Conservation (phyloP, 805 yeast species). For the Candida nemodendra region DNA sequence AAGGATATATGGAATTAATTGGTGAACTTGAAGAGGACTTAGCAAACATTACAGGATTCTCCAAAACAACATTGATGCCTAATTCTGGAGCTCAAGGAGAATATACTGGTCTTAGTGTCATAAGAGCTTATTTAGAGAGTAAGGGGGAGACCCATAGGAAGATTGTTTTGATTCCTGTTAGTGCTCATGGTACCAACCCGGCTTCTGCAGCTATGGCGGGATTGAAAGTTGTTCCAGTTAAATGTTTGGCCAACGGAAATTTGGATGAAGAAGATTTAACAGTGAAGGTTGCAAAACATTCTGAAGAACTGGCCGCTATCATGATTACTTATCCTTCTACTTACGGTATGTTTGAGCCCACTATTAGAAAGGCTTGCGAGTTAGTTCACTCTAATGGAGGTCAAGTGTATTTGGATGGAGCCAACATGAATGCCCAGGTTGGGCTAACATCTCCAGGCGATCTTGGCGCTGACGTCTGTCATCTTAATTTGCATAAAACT, state of each 20-base stretch:
- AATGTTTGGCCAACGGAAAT: constrained; percentile 83
- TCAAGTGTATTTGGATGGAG: constrained; percentile 96
- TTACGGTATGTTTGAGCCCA: constrained; percentile 93
- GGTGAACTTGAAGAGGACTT: constrained; percentile 78
- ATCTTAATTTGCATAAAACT: constrained; percentile 93
- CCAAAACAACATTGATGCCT: constrained; percentile 89
- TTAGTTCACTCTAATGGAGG: constrained; percentile 85
- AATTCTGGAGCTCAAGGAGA: constrained; percentile 99
- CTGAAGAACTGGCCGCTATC: constrained; percentile 74
- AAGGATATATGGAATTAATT: constrained; percentile 77
- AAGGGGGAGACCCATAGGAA: constrained; percentile 73
- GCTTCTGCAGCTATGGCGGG: constrained; percentile 99
- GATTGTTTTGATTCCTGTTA: constrained; percentile 90
- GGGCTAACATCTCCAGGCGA: constrained; percentile 98
- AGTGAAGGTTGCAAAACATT: constrained; percentile 67
- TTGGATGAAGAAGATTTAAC: constrained; percentile 76
- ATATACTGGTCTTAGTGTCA: constrained; percentile 88
- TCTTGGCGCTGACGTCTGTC: constrained; percentile 97
- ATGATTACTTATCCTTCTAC: constrained; percentile 99
- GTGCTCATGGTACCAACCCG: constrained; percentile 98
- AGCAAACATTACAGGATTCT: constrained; percentile 90
- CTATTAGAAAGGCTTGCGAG: constrained; percentile 81
- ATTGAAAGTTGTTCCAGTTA: constrained; percentile 86
- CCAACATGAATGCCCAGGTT: constrained; percentile 99
- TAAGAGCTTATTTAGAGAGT: constrained; percentile 69